Percentiles rank a stretch among this genome's conserved stretches.
These are phyloP conservation scores for Salix suchowensis DNA, from an alignment of 345 rosid genomes.

Conservation along the genomic window DNA sequence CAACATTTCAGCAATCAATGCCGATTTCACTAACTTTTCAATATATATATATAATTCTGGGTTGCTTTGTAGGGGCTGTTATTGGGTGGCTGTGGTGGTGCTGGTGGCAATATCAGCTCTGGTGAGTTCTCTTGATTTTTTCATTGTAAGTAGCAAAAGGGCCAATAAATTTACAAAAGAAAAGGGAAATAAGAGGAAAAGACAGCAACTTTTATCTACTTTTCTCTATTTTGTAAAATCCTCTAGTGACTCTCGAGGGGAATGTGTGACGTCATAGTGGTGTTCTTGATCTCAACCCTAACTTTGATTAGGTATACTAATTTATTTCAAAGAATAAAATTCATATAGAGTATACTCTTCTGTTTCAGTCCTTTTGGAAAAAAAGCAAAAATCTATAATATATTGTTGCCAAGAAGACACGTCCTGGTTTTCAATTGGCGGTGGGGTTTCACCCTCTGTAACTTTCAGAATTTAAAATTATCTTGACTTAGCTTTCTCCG, in stretches of 20 bases:
- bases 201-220: not conserved
- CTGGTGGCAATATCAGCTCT: slow-evolving; percentile 69
- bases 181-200: not conserved
- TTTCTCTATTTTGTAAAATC: not conserved
- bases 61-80: slow-evolving; percentile 59
- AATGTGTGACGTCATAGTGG: too few relatives aligned
- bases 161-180: too few relatives aligned
- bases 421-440: not conserved
- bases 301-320: too few relatives aligned
- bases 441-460: not conserved
- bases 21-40: not conserved
- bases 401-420: not conserved
- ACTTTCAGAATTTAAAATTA: not conserved
- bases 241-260: not conserved
- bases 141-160: not conserved
- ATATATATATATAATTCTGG: not conserved
- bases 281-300: too few relatives aligned
- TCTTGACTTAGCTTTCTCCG: not conserved
- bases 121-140: slow-evolving; percentile 37
- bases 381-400: not conserved
- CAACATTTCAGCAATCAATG: not conserved
- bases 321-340: too few relatives aligned
- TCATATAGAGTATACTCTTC: too few relatives aligned
- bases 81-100: slow-evolving; percentile 71
- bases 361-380: not conserved